A percentile compares a stretch with the other conserved stretches of the same genome.
These are phyloP conservation scores for Colletotrichum aenigma DNA, from an alignment of 2,329 filamentous ascomycete genomes.

Conservation along the genomic window DNA sequence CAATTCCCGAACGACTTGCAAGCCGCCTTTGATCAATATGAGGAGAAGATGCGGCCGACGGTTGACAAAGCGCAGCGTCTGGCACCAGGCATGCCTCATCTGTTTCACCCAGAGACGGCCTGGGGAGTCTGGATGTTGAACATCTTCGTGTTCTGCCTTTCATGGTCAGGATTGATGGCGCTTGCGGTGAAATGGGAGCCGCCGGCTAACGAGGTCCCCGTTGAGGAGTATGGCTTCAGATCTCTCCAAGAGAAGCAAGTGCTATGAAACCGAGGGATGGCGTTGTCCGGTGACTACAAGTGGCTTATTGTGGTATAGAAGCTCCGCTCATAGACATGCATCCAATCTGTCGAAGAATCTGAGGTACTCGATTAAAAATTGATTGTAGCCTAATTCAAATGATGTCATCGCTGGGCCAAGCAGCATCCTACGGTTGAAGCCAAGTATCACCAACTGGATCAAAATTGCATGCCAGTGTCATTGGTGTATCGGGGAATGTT, in stretches of 20 bases:
- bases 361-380: accelerated
- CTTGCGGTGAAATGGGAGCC: background rate
- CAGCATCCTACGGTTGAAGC: background rate
- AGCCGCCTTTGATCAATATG: constrained; percentile 41
- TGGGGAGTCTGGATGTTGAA: constrained; percentile 30
- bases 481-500: accelerated
- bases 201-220: background rate
- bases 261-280: background rate
- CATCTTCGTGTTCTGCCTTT: background rate
- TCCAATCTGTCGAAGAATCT: background rate
- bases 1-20: constrained; percentile 24
- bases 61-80: constrained; percentile 42
- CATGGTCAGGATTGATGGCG: background rate
- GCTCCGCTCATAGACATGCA: background rate
- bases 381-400: background rate
- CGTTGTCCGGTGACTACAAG: background rate
- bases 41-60: constrained; percentile 42
- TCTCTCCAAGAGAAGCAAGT: background rate
- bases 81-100: constrained; percentile 27
- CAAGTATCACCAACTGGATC: background rate
- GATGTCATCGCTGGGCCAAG: background rate
- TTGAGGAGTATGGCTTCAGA: background rate
- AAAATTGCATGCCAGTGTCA: background rate
- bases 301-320: background rate
- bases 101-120: constrained; percentile 28